These are phyloP conservation scores for Barnettozyma siamensis DNA, from an alignment of 805 yeast genomes.

Conservation along the genomic window DNA sequence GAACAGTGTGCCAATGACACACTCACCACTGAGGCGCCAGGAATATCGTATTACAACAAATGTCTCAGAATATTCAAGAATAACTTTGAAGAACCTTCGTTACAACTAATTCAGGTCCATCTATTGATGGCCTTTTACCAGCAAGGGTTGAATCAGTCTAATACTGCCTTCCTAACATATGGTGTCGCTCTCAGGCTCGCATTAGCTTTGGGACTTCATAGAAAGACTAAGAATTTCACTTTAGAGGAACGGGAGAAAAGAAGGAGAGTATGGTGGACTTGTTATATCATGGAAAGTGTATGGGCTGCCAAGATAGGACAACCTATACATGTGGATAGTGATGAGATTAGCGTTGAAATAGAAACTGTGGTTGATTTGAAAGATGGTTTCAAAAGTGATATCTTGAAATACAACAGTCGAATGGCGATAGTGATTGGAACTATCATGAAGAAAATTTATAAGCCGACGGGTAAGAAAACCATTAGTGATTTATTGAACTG, in stretches of 20 bases:
- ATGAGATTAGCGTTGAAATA: slow-evolving; percentile 29
- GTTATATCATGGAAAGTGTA: slow-evolving; percentile 30
- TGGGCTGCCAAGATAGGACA: slow-evolving; percentile 34
- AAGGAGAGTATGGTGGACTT: slow-evolving; percentile 37
- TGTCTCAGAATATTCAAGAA: slow-evolving; percentile 28
- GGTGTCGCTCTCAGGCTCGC: slow-evolving; percentile 31
- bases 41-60: slow-evolving; percentile 23
- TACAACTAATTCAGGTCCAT: slow-evolving; percentile 29
- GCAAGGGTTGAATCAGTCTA: slow-evolving; percentile 33
- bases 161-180: slow-evolving; percentile 29
- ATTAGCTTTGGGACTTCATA: slow-evolving; percentile 29
- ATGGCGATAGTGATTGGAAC: slow-evolving; percentile 25
- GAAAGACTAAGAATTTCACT: slow-evolving; percentile 18
- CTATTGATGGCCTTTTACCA: slow-evolving; percentile 30
- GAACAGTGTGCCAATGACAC: slow-evolving; percentile 22
- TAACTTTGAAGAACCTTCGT: slow-evolving; percentile 29
- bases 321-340: slow-evolving; percentile 30
- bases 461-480: slow-evolving; percentile 25
- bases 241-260: slow-evolving; percentile 26
- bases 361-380: slow-evolving; percentile 17
- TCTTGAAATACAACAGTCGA: slow-evolving; percentile 23
- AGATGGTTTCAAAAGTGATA: slow-evolving; percentile 28
- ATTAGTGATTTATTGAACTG: slow-evolving; percentile 19
- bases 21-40: slow-evolving; percentile 16
- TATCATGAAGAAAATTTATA: slow-evolving; percentile 30